Evolutionary conservation across 805 yeast species (phyloP).

Genomic region (Isabelozyma rhagii): DNA sequence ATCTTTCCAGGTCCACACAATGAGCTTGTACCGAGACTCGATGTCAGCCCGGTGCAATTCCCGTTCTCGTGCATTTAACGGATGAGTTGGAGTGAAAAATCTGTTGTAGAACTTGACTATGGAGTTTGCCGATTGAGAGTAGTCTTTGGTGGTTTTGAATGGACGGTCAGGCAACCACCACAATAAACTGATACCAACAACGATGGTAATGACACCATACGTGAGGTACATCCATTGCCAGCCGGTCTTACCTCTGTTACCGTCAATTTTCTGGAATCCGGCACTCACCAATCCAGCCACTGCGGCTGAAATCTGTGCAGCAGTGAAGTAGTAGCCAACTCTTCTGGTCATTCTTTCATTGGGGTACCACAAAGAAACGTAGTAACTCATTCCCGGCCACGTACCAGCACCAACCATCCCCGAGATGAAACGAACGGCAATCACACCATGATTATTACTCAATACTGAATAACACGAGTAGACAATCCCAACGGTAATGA

Average conservation of each 20-base stretch:
- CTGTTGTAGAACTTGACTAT: constrained; percentile 16
- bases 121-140: constrained; percentile 8
- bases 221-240: constrained; percentile 85
- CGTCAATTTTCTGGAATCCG: constrained; percentile 83
- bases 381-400: constrained; percentile 89
- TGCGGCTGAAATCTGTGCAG: constrained; percentile 89
- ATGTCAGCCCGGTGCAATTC: constrained; percentile 60
- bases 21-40: constrained; percentile 44
- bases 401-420: constrained; percentile 83
- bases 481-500: constrained; percentile 72
- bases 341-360: constrained; percentile 70
- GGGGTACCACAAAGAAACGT: constrained; percentile 83
- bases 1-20: constrained; percentile 60
- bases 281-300: constrained; percentile 85
- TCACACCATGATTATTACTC: constrained; percentile 53
- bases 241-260: constrained; percentile 64
- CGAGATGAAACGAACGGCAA: constrained; percentile 67
- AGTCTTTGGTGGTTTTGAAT: constrained; percentile 9
- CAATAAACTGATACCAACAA: constrained; percentile 58
- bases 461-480: constrained; percentile 71
- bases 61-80: constrained; percentile 53
- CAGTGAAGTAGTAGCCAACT: constrained; percentile 86
- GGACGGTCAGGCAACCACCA: constrained; percentile 93
- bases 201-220: constrained; percentile 68
- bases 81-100: constrained; percentile 35